Evolutionary conservation across 768 basidiomycete genomes (phyloP).

Genomic region (Dentipellis fragilis): DNA sequence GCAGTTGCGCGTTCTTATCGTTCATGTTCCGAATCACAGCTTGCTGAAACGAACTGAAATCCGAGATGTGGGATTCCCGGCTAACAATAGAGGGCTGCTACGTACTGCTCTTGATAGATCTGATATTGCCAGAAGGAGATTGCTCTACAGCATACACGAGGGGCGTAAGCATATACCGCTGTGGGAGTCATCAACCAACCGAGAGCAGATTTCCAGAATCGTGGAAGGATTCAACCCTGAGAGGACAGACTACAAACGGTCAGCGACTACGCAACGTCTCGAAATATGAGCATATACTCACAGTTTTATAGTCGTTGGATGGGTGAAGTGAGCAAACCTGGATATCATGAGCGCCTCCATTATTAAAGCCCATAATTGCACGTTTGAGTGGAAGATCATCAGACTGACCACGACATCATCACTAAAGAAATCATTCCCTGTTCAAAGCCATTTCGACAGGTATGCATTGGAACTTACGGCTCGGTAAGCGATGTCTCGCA

Average conservation of each 20-base stretch:
- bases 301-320: conserved; percentile 87
- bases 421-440: conserved; percentile 3
- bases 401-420: conserved; percentile 25
- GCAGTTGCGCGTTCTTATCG: conserved; percentile 73
- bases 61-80: conserved; percentile 1
- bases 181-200: conserved; percentile 27
- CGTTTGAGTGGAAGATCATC: neutral
- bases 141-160: conserved; percentile 34
- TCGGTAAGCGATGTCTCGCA: conserved; percentile 75
- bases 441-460: neutral
- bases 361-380: neutral
- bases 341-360: conserved; percentile 2
- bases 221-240: conserved; percentile 69
- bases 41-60: conserved; percentile 66
- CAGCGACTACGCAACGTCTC: conserved; percentile 3
- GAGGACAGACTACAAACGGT: conserved; percentile 56
- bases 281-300: conserved; percentile 33
- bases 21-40: conserved; percentile 73
- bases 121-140: conserved; percentile 92
- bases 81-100: conserved; percentile 4
- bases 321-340: conserved; percentile 79
- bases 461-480: conserved; percentile 40
- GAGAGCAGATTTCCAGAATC: conserved; percentile 74
- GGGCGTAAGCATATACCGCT: neutral
- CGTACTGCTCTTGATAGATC: conserved; percentile 72